Base-by-base conservation (phyloP, 2,329 filamentous ascomycete species). In the Teratosphaeria nubilosa region DNA sequence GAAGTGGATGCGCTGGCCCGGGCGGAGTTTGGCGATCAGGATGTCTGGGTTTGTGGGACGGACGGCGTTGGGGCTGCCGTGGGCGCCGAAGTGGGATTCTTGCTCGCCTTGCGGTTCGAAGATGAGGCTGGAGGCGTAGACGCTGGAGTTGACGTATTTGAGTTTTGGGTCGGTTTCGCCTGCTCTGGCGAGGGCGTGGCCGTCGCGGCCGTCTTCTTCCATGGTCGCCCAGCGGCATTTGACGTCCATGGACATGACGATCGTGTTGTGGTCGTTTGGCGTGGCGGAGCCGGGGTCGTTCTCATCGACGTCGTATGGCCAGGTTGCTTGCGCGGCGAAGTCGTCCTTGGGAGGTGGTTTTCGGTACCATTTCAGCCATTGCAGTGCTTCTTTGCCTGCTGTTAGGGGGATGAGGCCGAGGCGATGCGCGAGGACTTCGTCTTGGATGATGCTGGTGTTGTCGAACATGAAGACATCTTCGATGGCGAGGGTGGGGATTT, bases 391-490 rank as follows among this genome's bases (percentile, higher is more conserved):
- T 63, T 86, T 83, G 61, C 85, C 83, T 64, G 90, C 94, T 64
- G 86, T 87, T 66, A 99, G 86, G 20, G 95, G 94, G 57, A 99
- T 87, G 52, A 99, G 83, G 59, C 94, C 94, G 32, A 99, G 80
- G 51, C 94, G 83, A 73, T 94, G 89, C 16, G 91, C 87, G 55
- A 99, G 85, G 4, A 99, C 92, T 78, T 99, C 94, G 72, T 99
- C 94, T 73, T 97, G 92, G 69, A 99, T 94, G 37, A 99, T 91
- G 5, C 90, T 96, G 55, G 92, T 97, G 79, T 99, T 99, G 79
- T 96, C 95, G 72, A 90, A 83, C 63, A 97, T 86, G 76, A 88
- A 99, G 71, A 95, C 90, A 62, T 85, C 86, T 79, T 99, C 94
- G 69, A 99, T 91, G 65, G 95, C 94, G 52, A 99, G 82, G 1